Base-by-base conservation (phyloP, 2,329 filamentous ascomycete species). In the Arthroderma sp. region DNA sequence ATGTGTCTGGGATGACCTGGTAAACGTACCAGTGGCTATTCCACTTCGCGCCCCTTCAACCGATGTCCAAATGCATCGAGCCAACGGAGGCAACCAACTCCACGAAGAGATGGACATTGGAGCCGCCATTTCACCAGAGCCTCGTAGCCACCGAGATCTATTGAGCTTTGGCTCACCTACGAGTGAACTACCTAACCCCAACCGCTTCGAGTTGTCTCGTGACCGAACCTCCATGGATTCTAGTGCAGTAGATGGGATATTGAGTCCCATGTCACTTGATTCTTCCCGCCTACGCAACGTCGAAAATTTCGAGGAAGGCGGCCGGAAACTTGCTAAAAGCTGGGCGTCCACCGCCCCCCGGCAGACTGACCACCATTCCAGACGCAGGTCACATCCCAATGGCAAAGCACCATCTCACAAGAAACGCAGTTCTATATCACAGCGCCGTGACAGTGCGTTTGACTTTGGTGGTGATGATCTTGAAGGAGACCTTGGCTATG, bases 1-100 rank as follows among this genome's bases (percentile, higher is more conserved):
- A 17, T 95, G 90, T 66, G 91, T 98, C 11, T 98, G 93, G 93
- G 93, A 98, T 67, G 93, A 98, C 68, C 76, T 97, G 21, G 93
- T 98, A 21, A 93, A 98, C 66, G 87, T 98, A 15, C 93, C 93
- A 1, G 86, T 97, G 53, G 93, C 91, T 2, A 89, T 96, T 33
- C 91, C 91, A 23, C 85, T 98, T 78, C 84, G 88, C 54, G 81
- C 82, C 7, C 87, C 91, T 6, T 91, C 88, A 3, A 84, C 84
- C n/a, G 91, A 97, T 67, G 85, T 88, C 76, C 84, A 85, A 59
- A 81, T 87, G 56, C 83, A 82, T 56, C 76, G 78, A 63, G 79
- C 79, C 54, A 72, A 70, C 55, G 76, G 75, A 58, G 65, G 78
- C 71, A 66, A 81, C 76, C 70, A 72, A 43, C 67, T 41, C n/a